These are phyloP conservation scores for Stereocaulon alpinum DNA, from an alignment of 495 filamentous ascomycete species.

Conservation along the genomic window DNA sequence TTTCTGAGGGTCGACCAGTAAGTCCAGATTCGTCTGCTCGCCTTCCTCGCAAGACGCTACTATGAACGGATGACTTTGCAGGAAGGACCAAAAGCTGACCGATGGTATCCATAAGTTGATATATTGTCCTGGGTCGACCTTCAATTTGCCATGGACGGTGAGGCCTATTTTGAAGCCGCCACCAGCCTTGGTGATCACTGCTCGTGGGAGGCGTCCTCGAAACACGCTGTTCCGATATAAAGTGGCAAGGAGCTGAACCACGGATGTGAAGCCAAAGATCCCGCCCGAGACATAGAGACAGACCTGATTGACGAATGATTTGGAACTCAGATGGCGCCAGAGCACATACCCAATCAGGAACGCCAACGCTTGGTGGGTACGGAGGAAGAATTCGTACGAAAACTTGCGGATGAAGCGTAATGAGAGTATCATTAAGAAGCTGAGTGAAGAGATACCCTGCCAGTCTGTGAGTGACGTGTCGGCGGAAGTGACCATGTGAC, in stretches of 20 bases:
- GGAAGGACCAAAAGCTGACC: neutral
- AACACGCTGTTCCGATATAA: slow-evolving; percentile 25
- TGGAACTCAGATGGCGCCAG: slow-evolving; percentile 22
- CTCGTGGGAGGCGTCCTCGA: slow-evolving; percentile 17
- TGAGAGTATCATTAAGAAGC: no score
- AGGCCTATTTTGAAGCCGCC: slow-evolving; percentile 10
- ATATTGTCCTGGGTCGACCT: neutral
- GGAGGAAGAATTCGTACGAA: slow-evolving; percentile 30
- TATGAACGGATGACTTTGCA: neutral
- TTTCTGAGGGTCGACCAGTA: neutral
- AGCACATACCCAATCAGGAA: slow-evolving; percentile 22
- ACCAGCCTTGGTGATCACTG: slow-evolving; percentile 10
- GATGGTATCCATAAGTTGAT: neutral
- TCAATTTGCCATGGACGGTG: neutral
- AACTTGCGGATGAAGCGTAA: neutral
- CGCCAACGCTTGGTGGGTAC: slow-evolving; percentile 25
- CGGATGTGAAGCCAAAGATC: no score
- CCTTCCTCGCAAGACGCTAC: neutral
- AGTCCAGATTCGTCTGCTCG: neutral
- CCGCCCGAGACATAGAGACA: slow-evolving; percentile 26
- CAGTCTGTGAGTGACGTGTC: neutral
- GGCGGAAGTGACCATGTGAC: neutral
- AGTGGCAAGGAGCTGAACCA: no score
- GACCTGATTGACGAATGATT: slow-evolving; percentile 9
- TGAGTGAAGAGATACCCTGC: no score